Base-by-base conservation (phyloP, 1,284 basidiomycete species). In the Lignosus rhinocerotis region DNA sequence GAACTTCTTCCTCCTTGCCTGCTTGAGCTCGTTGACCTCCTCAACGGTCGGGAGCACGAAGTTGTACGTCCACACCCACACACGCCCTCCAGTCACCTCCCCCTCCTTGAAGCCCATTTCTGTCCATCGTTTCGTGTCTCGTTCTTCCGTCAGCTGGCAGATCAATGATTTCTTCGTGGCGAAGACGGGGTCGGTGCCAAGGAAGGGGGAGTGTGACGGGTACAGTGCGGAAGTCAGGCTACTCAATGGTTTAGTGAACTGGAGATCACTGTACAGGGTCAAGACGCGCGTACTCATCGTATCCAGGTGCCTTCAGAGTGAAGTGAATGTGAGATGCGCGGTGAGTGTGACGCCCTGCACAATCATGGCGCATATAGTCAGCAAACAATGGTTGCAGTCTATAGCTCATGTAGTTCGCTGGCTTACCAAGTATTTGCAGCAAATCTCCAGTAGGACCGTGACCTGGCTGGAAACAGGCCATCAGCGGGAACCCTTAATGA, bases 291-390 rank as follows among this genome's bases (percentile, higher is more conserved):
- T 60, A 74, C 69, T 74, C 68, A 56, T 76, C 76, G 57, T 75
- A 77, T 25, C 76, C 75, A 17, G 75, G 73, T 0, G 72, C 72
- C 31, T 69, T 72, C 30, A 75, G 53, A 16, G 66, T 65, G 64
- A 77, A 77, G 62, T 77, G 76, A 33, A 77, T 70, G 61, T 78
- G 76, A 8, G 76, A 72, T 38, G 76, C 74, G 25, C 76, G 74
- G 55, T 76, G 76, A 3, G 75, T 74, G 55, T 77, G 75, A 6
- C 76, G 72, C 41, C 72, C 70, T 67, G 60, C 41, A 25, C 25
- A 25, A 25, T 25, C 44, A 42, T 33, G 31, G 31, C 14, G 30
- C 34, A 47, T 36, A 25, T 52, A 14, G 43, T 59, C 33, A 52
- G 57, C 9, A 8, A 19, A 49, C 17, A 39, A 4, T 17, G 47